Conservation (phyloP, 2,329 filamentous ascomycete species). For the Calonectria hawksworthii region DNA sequence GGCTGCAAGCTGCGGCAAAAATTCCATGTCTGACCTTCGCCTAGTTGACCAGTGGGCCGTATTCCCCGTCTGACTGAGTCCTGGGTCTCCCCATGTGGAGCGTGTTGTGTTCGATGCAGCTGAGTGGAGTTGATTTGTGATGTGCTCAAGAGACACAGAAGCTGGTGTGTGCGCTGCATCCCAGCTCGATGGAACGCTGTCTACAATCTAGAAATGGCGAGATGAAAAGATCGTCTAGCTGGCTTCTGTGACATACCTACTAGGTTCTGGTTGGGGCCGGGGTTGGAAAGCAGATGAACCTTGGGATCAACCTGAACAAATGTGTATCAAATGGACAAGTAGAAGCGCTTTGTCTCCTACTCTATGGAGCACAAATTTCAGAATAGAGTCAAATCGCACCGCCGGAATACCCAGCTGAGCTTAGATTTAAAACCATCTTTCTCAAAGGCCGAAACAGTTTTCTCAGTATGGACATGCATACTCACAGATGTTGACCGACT, state of each 20-base stretch:
- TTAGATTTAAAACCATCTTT: background rate
- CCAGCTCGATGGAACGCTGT: slow-evolving; percentile 1
- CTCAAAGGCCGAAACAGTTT: background rate
- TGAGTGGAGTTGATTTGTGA: slow-evolving; percentile 22
- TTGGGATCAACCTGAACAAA: background rate
- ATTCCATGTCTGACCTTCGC: slow-evolving; percentile 4
- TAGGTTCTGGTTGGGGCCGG: background rate
- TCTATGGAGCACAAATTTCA: background rate
- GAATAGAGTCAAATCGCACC: background rate
- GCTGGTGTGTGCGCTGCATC: background rate
- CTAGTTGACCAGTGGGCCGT: slow-evolving; percentile 2
- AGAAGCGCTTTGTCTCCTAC: background rate
- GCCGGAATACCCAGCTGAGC: background rate
- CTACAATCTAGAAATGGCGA: slow-evolving; percentile 8
- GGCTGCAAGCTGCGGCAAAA: slow-evolving; percentile 9
- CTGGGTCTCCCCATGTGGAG: slow-evolving; percentile 12
- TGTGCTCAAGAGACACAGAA: slow-evolving; percentile 11
- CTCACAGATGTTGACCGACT: background rate
- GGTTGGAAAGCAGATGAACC: background rate
- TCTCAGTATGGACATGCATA: background rate
- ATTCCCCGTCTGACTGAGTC: slow-evolving; percentile 11
- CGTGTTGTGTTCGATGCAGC: slow-evolving; percentile 13
- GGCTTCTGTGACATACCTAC: background rate
- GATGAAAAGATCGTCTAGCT: slow-evolving; percentile 18
- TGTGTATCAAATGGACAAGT: background rate